Base-by-base conservation (phyloP, 1,139 yeast genomes). In the Nakaseomyces bracarensis region DNA sequence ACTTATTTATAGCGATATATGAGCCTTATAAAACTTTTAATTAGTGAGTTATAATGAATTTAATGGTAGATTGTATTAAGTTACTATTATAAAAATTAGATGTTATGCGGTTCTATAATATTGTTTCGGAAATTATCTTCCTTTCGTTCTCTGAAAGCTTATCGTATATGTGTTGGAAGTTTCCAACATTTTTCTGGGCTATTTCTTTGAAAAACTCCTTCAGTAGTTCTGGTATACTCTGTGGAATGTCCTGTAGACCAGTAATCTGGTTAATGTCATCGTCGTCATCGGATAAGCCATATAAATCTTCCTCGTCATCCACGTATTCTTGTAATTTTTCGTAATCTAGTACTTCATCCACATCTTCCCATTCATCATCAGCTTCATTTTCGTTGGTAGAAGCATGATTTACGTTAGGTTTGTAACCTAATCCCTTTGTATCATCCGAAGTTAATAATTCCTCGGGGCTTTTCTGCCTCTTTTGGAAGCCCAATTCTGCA, bases 351-450 rank as follows among this genome's bases (percentile, higher is more conserved):
- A 74, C 78, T 1, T 79, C 84, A 35, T 82, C 89, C 52, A 82
- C 66, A 54, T 85, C 95, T 57, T 86, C 95, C 93, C 95, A 87
- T 0, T 72, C 85, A 13, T 66, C 79, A n/a, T 64, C 78, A 1
- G 60, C 74, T 1, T 49, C 70, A 0, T 53, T 68, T 2, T 52
- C 64, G 4, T 49, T 54, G 1, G 50, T 52, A 4, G 50, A 63
- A 9, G 52, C 66, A 1, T 52, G 63, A 5, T n/a, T n/a, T n/a
- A 46, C 55, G 2, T 50, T 55, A 3, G 51, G 64, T n/a, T 47
- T 61, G 26, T 20, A 33, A 4, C 36, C 36, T 1, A 21, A 8
- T 14, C 54, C 57, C 16, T 47, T 47, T 9, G 44, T 44, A 11
- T 36, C 38, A 39, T 41, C 49, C 45, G 42, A 22, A 14, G 49